Percentiles rank a stretch among this genome's conserved stretches.
Evolutionary conservation across 1,284 basidiomycete species (phyloP).

Genomic region (Kwoniella shivajii): DNA sequence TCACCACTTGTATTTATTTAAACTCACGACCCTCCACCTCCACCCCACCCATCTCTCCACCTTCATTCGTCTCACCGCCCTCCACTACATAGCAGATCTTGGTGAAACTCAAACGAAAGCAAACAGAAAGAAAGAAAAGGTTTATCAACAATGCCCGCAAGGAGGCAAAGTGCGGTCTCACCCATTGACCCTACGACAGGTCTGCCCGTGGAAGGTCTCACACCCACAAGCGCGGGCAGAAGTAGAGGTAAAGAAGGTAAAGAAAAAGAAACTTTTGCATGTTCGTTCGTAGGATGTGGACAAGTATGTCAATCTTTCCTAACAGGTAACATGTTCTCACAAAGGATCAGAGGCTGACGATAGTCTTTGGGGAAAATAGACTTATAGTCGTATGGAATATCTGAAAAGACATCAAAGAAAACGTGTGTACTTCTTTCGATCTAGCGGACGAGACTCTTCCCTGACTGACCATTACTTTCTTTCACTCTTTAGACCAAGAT

Average conservation of each 20-base stretch:
- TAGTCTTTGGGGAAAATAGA: constrained; percentile 20
- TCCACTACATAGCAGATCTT: too few species aligned
- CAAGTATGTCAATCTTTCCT: constrained; percentile 36
- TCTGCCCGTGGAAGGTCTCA: constrained; percentile 7
- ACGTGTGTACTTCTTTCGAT: constrained; percentile 38
- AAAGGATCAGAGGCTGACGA: constrained; percentile 3
- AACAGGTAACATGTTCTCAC: background rate
- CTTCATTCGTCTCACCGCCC: too few species aligned
- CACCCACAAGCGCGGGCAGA: constrained; percentile 1
- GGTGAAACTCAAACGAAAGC: too few species aligned
- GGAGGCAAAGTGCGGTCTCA: constrained; percentile 15
- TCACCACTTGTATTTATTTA: too few species aligned
- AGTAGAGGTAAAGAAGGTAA: constrained; percentile 35
- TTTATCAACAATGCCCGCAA: constrained; percentile 28
- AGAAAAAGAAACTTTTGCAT: constrained; percentile 50
- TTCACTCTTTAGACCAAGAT: constrained; percentile 47
- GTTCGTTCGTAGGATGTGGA: constrained; percentile 48
- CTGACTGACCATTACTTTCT: background rate
- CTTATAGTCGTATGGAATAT: constrained; percentile 54
- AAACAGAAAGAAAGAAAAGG: too few species aligned
- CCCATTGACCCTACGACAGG: constrained; percentile 3
- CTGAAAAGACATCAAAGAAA: constrained; percentile 54
- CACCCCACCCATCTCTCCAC: too few species aligned
- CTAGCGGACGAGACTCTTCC: background rate
- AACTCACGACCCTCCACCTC: too few species aligned